Evolutionary conservation across 495 filamentous ascomycete species (phyloP), one percentile per base, ranked within the genome.

Genomic region (Aspergillus baeticus): DNA sequence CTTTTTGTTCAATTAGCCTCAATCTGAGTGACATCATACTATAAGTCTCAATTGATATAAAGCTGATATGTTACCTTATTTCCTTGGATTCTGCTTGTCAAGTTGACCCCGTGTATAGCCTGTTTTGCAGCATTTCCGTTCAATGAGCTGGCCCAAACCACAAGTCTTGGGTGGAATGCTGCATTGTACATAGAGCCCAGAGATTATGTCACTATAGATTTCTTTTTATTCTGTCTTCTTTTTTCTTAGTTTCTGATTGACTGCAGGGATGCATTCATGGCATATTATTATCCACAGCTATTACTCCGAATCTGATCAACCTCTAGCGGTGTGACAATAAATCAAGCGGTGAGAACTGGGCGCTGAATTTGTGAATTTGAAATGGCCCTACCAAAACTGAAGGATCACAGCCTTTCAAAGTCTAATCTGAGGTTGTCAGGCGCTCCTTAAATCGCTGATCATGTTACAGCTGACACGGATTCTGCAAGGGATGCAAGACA

Each of bases 1-100:
- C 37, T 22, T 63, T 49, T 59, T 68, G 64, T 67, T 72, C 59
- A 58, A 69, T 73, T 75, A 74, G 8, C 70, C 62, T 69, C 72
- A 68, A 60, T 72, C 65, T 65, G 65, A 70, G 69, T 62, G 64
- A 64, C 69, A 63, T 59, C 66, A 66, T 66, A 61, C 51, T 64
- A 69, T 74, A 72, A 67, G 63, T 69, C 68, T 62, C 51, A 69
- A 72, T 76, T 59, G 37, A 58, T 60, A 58, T 60, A 59, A 60
- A 62, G 57, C 36, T 43, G 36, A 50, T 15, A 34, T 48, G 33
- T 34, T 42, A 21, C 31, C 37, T 36, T 18, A 26, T 46, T 38
- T 38, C 41, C 11, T 31, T 14, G 15, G 15, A 26, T 31, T 54
- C 6, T 38, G 22, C 11, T 44, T 39, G 35, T 14, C 20, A 10